phyloP scores from a whole-genome alignment of 164 flowering plant genomes.

The Houttuynia cordata region DNA sequence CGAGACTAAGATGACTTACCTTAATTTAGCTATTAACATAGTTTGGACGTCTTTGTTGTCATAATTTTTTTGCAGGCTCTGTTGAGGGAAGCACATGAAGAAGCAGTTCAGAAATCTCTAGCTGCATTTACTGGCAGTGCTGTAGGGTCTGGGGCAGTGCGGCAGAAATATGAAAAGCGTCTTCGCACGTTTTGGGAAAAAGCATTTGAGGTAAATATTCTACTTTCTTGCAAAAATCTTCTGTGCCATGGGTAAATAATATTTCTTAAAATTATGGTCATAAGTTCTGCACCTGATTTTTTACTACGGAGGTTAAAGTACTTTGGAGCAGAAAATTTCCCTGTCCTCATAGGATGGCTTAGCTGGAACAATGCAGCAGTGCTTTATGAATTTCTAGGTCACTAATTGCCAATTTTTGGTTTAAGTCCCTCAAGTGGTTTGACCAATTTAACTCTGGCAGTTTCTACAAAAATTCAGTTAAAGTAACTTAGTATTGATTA shows the following conservation, averaged over 20 bases:
- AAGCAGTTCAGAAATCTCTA: slow-evolving; percentile 70
- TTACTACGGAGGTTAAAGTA: no score
- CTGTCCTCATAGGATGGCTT: background rate
- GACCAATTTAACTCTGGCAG: no score
- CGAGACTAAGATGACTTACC: background rate
- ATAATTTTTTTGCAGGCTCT: slow-evolving; percentile 32
- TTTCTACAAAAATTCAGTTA: background rate
- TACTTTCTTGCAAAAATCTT: background rate
- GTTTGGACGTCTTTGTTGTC: background rate
- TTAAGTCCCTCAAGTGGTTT: no score
- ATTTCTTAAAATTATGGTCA: no score
- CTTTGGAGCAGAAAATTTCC: no score
- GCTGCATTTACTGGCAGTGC: slow-evolving; percentile 63
- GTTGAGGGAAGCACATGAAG: slow-evolving; percentile 85
- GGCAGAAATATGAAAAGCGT: slow-evolving; percentile 82
- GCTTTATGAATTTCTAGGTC: background rate
- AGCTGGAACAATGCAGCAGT: background rate
- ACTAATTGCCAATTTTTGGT: no score
- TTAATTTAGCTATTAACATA: slow-evolving; percentile 11
- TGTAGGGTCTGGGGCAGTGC: slow-evolving; percentile 74
- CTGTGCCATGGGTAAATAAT: background rate
- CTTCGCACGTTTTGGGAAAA: slow-evolving; percentile 59
- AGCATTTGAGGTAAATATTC: slow-evolving; percentile 74
- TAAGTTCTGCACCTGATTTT: no score
- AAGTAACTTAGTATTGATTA: no score